Percentiles rank a stretch among this genome's conserved stretches.
phyloP scores from a whole-genome alignment of 345 rosid species.

The Corymbia maculata region DNA sequence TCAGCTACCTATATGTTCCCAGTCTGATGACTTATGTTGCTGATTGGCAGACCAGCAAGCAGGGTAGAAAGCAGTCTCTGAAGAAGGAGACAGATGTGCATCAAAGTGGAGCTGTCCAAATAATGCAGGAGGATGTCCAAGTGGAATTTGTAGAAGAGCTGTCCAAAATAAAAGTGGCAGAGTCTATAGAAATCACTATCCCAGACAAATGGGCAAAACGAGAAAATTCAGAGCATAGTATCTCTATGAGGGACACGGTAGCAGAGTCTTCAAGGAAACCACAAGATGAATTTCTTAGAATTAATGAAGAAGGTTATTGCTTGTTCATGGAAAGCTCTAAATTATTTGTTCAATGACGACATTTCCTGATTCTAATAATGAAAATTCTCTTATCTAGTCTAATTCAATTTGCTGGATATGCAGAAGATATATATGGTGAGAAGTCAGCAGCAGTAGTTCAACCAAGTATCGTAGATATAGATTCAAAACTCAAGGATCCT shows the following conservation, averaged over 20 bases:
- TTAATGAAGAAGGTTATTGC: conserved; percentile 25
- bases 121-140: conserved; percentile 39
- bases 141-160: conserved; percentile 57
- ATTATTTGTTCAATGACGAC: neutral
- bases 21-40: neutral
- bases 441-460: conserved; percentile 11
- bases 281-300: neutral
- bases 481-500: conserved; percentile 59
- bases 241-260: conserved; percentile 1
- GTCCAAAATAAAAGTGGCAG: conserved; percentile 69
- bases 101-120: conserved; percentile 19
- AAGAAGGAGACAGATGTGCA: conserved; percentile 21
- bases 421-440: conserved; percentile 21
- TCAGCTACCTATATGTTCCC: neutral
- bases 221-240: conserved; percentile 6
- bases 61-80: conserved; percentile 14
- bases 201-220: conserved; percentile 16
- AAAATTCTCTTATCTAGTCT: neutral
- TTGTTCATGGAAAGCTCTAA: neutral
- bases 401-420: conserved; percentile 7
- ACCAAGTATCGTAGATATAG: conserved; percentile 53
- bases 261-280: neutral
- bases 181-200: conserved; percentile 17
- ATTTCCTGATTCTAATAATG: neutral
- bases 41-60: conserved; percentile 37